phyloP scores from a whole-genome alignment of 139 green algal genomes.

The Gonium pectorale region DNA sequence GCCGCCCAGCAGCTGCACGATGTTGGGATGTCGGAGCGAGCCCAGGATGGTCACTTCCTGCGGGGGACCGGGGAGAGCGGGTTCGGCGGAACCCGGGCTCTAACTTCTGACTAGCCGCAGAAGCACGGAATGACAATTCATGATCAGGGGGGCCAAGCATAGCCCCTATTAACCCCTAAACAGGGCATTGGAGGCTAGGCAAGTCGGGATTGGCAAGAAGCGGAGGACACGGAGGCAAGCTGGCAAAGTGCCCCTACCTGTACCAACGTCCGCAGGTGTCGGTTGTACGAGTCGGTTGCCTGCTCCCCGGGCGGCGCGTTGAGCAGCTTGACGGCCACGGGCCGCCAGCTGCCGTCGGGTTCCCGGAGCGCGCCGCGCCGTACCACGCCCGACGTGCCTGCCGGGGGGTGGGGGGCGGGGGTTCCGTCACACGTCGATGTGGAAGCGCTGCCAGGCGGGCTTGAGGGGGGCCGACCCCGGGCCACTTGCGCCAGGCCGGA shows the following conservation, averaged over 20 bases:
- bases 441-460: too few species aligned
- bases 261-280: conserved; percentile 33
- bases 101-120: too few species aligned
- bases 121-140: too few species aligned
- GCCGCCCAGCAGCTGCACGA: conserved; percentile 35
- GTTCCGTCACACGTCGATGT: too few species aligned
- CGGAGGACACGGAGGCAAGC: background rate
- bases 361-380: conserved; percentile 13
- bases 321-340: conserved; percentile 45
- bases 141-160: too few species aligned
- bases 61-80: background rate
- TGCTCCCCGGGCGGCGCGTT: conserved; percentile 21
- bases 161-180: too few species aligned
- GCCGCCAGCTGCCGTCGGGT: conserved; percentile 1
- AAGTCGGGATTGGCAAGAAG: background rate
- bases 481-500: too few species aligned
- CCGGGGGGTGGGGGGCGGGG: background rate
- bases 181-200: background rate
- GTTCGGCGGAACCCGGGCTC: too few species aligned
- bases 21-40: conserved; percentile 32
- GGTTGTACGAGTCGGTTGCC: conserved; percentile 6
- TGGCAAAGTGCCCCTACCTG: background rate
- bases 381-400: conserved; percentile 40
- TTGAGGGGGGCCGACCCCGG: too few species aligned
- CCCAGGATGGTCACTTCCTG: conserved; percentile 45